Evolutionary conservation across 2,329 filamentous ascomycete species (phyloP).

Genomic region (Clarireedia monteithiana): DNA sequence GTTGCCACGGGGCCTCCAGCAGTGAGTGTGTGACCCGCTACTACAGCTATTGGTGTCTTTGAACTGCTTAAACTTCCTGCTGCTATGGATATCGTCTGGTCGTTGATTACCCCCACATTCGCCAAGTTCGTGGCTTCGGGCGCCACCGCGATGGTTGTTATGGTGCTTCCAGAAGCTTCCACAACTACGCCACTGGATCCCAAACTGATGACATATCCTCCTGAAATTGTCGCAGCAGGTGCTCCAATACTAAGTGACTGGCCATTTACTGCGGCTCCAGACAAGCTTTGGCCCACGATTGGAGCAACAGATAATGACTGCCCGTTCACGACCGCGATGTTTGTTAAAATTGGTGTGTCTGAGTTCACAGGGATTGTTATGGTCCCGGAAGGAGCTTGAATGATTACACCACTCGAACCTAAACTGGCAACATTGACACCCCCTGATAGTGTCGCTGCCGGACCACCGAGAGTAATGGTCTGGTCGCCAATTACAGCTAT

Average conservation of each 20-base stretch:
- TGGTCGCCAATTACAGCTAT: constrained; percentile 6
- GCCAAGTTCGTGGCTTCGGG: not conserved
- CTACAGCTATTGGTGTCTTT: not conserved
- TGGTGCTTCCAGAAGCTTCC: not conserved
- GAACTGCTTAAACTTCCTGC: not conserved
- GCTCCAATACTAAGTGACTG: constrained; percentile 11
- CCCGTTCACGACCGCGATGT: not conserved
- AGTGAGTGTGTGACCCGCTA: constrained; percentile 9
- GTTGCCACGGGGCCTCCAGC: constrained; percentile 7
- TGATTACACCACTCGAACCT: constrained; percentile 8
- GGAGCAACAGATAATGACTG: not conserved
- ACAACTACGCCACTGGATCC: constrained; percentile 7
- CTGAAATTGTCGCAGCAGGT: constrained; percentile 1
- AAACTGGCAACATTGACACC: constrained; percentile 11
- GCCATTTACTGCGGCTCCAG: constrained; percentile 2
- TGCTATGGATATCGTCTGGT: constrained; percentile 8
- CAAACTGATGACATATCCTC: constrained; percentile 11
- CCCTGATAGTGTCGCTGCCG: constrained; percentile 2
- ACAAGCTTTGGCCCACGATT: not conserved
- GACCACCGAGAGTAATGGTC: constrained; percentile 10
- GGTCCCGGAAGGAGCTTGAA: constrained; percentile 10
- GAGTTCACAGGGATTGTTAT: constrained; percentile 4
- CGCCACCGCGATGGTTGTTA: not conserved
- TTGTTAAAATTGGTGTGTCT: not conserved
- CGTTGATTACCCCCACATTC: not conserved